Base-by-base conservation (phyloP, 139 green algal genomes). In the Eudorina sp. region DNA sequence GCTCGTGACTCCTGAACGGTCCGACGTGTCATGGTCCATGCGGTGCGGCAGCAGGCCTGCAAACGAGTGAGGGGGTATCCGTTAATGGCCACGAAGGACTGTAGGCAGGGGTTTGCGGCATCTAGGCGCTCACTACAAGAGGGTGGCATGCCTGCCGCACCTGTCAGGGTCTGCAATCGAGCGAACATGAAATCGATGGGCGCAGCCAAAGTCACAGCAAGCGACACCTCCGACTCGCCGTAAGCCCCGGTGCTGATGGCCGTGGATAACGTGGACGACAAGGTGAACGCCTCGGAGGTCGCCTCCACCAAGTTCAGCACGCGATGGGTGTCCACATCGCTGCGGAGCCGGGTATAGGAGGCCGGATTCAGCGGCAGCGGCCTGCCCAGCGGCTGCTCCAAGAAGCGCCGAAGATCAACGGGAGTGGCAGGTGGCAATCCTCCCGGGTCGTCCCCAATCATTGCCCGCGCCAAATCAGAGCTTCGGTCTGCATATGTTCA, bases 311-410 rank as follows among this genome's bases (percentile, higher is more conserved):
- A 18, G 40, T 53, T 2, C 40, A 55, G 69, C 40, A 53, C 40
- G 40, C 69, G 69, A 40, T 53, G 69, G 69, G 4, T 36, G 40
- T 34, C 40, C 18, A 43, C 40, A 53, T 77, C 69, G 40, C 4
- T 13, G 40, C 18, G 23, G 6, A 77, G 69, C 69, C 69, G 40
- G 69, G 53, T 34, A 18, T 53, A 77, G 1, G 16, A 16, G 16
- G 4, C 69, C 40, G 40, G 40, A 53, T 77, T 40, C 40, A 77
- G 40, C 18, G 40, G 69, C 69, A 77, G 69, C 69, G 14, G 40
- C 69, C 69, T 34, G 69, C 69, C 69, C 40, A 77, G 69, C 69
- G 69, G 69, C 69, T 77, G 40, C 40, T 77, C 69, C 69, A 77
- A 40, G 19, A 31, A 77, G 69, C 40, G 40, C 69, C 69, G 69